Conservation (phyloP, 2,329 filamentous ascomycete species). For the Pyrenochaeta sp. region DNA sequence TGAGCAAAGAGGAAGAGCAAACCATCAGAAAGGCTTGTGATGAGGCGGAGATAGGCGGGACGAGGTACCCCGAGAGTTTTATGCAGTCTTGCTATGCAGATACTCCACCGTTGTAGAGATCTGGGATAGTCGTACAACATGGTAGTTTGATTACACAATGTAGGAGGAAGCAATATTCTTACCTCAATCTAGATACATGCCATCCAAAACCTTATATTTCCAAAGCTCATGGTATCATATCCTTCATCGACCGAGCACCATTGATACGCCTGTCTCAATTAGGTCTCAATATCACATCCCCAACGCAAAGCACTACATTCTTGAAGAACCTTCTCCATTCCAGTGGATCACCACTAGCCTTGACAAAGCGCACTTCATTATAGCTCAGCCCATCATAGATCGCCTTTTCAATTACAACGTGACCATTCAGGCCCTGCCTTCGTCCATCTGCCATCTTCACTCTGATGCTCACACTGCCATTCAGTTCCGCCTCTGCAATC, state of each 20-base stretch:
- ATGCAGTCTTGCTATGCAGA: constrained; percentile 49
- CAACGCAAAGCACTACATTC: constrained; percentile 86
- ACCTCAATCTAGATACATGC: background rate
- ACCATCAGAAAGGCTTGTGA: constrained; percentile 36
- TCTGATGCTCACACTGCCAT: constrained; percentile 70
- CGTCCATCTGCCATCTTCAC: constrained; percentile 78
- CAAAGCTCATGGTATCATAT: background rate
- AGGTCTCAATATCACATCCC: constrained; percentile 74
- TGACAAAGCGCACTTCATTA: constrained; percentile 85
- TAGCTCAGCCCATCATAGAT: constrained; percentile 71
- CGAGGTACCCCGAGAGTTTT: constrained; percentile 51
- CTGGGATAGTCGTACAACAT: background rate
- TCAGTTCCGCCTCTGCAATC: constrained; percentile 45
- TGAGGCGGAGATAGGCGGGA: constrained; percentile 54
- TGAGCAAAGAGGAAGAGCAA: constrained; percentile 40
- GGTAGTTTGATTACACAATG: background rate
- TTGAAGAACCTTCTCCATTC: constrained; percentile 99
- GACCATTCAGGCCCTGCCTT: constrained; percentile 76
- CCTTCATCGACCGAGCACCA: background rate
- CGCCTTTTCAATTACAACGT: constrained; percentile 77
- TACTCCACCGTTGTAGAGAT: constrained; percentile 41
- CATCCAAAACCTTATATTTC: background rate
- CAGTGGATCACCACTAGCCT: constrained; percentile 92
- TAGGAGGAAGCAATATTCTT: background rate
- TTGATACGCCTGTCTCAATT: constrained; percentile 15